Evolutionary conservation across 2,329 filamentous ascomycete genomes (phyloP).

Genomic region (Talaromyces albobiverticillius): DNA sequence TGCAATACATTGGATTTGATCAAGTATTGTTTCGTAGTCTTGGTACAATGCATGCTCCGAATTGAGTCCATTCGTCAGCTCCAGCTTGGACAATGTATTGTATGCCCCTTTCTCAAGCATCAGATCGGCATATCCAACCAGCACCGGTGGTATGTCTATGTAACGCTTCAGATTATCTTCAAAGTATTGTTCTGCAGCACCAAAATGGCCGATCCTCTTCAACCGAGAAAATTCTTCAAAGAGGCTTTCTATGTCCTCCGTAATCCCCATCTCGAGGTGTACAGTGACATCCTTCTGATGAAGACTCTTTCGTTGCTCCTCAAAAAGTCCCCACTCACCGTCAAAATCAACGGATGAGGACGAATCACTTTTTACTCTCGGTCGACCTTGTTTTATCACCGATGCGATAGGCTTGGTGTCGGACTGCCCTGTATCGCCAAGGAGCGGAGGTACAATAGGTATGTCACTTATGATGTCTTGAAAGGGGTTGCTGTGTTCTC

Average conservation of each 20-base stretch:
- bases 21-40: too few relatives aligned
- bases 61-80: not conserved
- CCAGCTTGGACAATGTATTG: not conserved
- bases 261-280: slow-evolving; percentile 12
- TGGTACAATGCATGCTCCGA: too few relatives aligned
- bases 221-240: slow-evolving; percentile 19
- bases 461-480: too few relatives aligned
- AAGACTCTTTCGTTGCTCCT: not conserved
- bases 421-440: too few relatives aligned
- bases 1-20: too few relatives aligned
- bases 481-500: too few relatives aligned
- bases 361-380: too few relatives aligned
- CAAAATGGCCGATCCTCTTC: slow-evolving; percentile 18
- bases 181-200: slow-evolving; percentile 16
- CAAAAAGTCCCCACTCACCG: too few relatives aligned
- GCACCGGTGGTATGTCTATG: slow-evolving; percentile 10
- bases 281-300: slow-evolving; percentile 11
- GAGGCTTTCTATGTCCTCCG: slow-evolving; percentile 12
- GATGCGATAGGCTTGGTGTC: too few relatives aligned
- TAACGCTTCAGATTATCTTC: slow-evolving; percentile 9
- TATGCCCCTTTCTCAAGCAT: slow-evolving; percentile 17
- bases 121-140: slow-evolving; percentile 17
- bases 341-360: too few relatives aligned
- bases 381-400: too few relatives aligned
- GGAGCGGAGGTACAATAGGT: too few relatives aligned